Evolutionary conservation across 2,329 filamentous ascomycete species (phyloP).

Genomic region (Phaeosphaeria sp.): DNA sequence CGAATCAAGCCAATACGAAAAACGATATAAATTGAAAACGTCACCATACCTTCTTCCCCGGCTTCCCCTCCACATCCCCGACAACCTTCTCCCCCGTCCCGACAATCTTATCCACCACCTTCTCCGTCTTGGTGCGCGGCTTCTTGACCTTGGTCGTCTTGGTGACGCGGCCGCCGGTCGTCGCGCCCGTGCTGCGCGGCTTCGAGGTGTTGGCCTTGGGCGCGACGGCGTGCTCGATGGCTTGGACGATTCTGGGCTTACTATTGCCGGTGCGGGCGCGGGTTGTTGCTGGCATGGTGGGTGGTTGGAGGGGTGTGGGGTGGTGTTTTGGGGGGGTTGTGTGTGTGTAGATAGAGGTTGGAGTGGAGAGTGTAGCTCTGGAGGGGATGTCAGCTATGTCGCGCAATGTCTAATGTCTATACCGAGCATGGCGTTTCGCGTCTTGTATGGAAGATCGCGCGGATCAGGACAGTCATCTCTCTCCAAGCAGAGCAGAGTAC

Average conservation of each 20-base stretch:
- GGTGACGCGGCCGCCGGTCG: conserved; percentile 7
- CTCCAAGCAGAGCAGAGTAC: no score
- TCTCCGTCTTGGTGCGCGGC: conserved; percentile 35
- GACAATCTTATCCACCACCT: conserved; percentile 34
- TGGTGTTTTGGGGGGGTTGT: no score
- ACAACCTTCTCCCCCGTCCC: conserved; percentile 31
- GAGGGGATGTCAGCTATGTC: no score
- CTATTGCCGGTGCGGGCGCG: conserved; percentile 41
- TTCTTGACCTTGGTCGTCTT: conserved; percentile 32
- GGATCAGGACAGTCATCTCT: no score
- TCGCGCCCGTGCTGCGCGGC: conserved; percentile 37
- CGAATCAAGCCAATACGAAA: not conserved
- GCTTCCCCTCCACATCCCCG: conserved; percentile 32
- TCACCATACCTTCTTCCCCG: conserved; percentile 38
- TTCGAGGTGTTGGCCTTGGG: conserved; percentile 47
- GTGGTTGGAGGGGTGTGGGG: no score
- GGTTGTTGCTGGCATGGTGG: conserved; percentile 33
- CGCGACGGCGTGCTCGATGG: conserved; percentile 54
- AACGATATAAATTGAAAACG: not conserved
- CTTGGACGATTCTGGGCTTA: conserved; percentile 58
- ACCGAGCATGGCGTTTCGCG: no score
- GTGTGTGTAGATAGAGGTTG: no score
- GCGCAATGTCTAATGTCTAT: no score
- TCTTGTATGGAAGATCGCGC: no score
- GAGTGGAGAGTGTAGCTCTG: no score